These are phyloP conservation scores for Cenococcum geophilum DNA, from an alignment of 495 filamentous ascomycete species.

Conservation along the genomic window DNA sequence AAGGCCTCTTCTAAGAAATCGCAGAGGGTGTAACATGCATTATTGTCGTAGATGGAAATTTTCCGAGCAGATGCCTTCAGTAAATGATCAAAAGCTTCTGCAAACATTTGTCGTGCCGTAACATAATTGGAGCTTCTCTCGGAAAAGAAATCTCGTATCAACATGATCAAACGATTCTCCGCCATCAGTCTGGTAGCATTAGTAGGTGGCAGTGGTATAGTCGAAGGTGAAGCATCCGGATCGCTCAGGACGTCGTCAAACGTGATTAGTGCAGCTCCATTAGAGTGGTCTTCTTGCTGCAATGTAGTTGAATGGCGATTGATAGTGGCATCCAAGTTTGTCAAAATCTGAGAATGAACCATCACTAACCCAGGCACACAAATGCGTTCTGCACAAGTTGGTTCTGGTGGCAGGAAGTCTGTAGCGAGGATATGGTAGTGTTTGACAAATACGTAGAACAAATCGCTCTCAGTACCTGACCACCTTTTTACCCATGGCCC, in stretches of 20 bases:
- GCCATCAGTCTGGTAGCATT: conserved; percentile 80
- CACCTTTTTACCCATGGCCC: conserved; percentile 82
- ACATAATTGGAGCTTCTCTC: conserved; percentile 49
- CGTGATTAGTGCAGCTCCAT: conserved; percentile 56
- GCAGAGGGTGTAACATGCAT: conserved; percentile 84
- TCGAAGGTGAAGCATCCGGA: conserved; percentile 60
- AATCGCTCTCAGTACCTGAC: conserved; percentile 83
- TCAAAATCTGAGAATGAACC: conserved; percentile 79
- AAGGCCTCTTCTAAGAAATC: conserved; percentile 84
- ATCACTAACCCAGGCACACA: conserved; percentile 73
- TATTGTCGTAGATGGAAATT: conserved; percentile 78
- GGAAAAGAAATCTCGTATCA: conserved; percentile 79
- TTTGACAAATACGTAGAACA: conserved; percentile 92
- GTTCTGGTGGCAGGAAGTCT: conserved; percentile 66
- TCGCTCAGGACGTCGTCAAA: conserved; percentile 75
- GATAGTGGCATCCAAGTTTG: conserved; percentile 76
- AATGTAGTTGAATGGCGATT: conserved; percentile 58
- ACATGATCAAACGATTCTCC: conserved; percentile 82
- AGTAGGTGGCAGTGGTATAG: conserved; percentile 57
- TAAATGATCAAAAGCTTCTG: conserved; percentile 66
- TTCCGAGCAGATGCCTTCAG: conserved; percentile 67
- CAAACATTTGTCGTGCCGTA: conserved; percentile 62
- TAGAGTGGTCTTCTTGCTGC: conserved; percentile 24
- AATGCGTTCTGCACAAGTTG: conserved; percentile 56
- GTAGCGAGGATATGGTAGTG: conserved; percentile 77